Evolutionary conservation across 371 early-diverging fungal genomes (phyloP).

Genomic region (Mucor irregularis): DNA sequence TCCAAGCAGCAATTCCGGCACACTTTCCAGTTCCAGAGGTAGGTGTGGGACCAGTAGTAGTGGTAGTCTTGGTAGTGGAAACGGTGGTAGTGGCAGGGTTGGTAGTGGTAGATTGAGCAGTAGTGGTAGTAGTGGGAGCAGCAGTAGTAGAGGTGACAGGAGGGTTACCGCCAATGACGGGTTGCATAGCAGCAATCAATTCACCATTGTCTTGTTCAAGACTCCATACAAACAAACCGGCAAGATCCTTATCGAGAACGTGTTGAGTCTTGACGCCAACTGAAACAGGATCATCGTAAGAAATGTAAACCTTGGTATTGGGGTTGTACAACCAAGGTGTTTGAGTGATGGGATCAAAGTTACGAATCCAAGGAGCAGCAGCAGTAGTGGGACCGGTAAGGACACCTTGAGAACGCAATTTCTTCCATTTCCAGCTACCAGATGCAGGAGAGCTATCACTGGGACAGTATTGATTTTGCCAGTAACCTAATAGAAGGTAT

Average conservation of each 20-base stretch:
- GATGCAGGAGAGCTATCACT: conserved; percentile 39
- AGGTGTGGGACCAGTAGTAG: neutral
- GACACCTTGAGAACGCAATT: conserved; percentile 65
- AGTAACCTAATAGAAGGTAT: too few relatives aligned
- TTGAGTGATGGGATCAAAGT: conserved; percentile 56
- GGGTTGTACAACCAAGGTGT: conserved; percentile 74
- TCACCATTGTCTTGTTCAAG: conserved; percentile 57
- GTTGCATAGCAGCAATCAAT: conserved; percentile 42
- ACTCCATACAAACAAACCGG: conserved; percentile 65
- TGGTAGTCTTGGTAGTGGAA: conserved; percentile 2
- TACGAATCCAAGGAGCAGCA: conserved; percentile 61
- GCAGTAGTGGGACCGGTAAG: conserved; percentile 52
- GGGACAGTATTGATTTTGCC: conserved; percentile 55
- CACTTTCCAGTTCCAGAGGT: conserved; percentile 10
- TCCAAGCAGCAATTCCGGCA: conserved; percentile 15
- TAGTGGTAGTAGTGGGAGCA: conserved; percentile 7
- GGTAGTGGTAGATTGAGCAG: conserved; percentile 9
- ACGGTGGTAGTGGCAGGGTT: conserved; percentile 1
- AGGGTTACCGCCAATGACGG: conserved; percentile 12
- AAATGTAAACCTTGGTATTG: conserved; percentile 54
- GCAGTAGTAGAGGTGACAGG: conserved; percentile 6
- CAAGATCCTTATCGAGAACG: conserved; percentile 46
- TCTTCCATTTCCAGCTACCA: conserved; percentile 68
- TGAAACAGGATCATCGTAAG: conserved; percentile 66
- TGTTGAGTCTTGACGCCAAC: conserved; percentile 56